Evolutionary conservation across 129 eudicot species (phyloP).

Genomic region (sunflower (Helianthus annuus)): HanXRQr2.0-SUNRISE NC_035444.2:5025285-5025784

Average conservation of each 20-base stretch:
- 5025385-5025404: no score
- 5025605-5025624: conserved; percentile 34
- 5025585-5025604: conserved; percentile 40
- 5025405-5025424: no score
- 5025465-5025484: background rate
- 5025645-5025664: conserved; percentile 19
- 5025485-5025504: background rate
- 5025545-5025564: background rate
- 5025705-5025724: background rate
- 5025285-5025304: no score
- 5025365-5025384: no score
- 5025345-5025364: no score
- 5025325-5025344: no score
- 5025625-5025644: conserved; percentile 37
- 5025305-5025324: no score
- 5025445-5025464: background rate
- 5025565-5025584: conserved; percentile 20
- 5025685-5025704: conserved; percentile 22
- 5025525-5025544: background rate
- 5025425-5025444: background rate
- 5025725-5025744: background rate
- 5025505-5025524: background rate
- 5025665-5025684: conserved; percentile 24
- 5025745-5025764: background rate
- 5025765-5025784: background rate